These are phyloP conservation scores for Daldinia grandis DNA, from an alignment of 495 filamentous ascomycete genomes.

Conservation along the genomic window DNA sequence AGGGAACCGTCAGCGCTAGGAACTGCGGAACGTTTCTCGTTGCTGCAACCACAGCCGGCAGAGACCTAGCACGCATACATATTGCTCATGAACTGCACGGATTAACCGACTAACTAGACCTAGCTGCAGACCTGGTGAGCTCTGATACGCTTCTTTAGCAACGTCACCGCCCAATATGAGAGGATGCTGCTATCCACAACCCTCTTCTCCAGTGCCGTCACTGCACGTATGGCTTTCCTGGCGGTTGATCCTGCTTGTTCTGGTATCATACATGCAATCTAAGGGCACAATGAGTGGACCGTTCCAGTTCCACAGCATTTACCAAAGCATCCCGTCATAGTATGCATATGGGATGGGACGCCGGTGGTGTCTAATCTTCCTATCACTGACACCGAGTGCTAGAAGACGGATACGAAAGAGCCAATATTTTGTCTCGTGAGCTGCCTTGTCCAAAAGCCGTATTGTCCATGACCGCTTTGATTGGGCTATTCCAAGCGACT, in stretches of 20 bases:
- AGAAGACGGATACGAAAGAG: conserved; percentile 9
- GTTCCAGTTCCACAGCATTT: conserved; percentile 39
- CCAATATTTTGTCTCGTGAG: conserved; percentile 13
- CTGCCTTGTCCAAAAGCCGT: conserved; percentile 6
- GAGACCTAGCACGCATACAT: conserved; percentile 23
- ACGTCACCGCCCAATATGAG: conserved; percentile 37
- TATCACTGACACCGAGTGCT: conserved; percentile 9
- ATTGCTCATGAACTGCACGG: conserved; percentile 29
- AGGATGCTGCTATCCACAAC: conserved; percentile 35
- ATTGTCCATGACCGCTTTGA: conserved; percentile 10
- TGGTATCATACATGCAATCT: conserved; percentile 36
- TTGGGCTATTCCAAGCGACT: conserved; percentile 19
- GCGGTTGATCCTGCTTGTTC: conserved; percentile 41
- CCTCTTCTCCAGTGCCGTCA: conserved; percentile 34
- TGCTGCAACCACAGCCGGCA: conserved; percentile 36
- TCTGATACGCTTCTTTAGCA: conserved; percentile 32
- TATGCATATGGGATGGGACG: conserved; percentile 27
- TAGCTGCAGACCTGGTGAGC: conserved; percentile 31
- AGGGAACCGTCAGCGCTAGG: conserved; percentile 34
- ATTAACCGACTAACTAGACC: conserved; percentile 30
- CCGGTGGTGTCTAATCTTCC: conserved; percentile 12
- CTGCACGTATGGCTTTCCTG: conserved; percentile 37
- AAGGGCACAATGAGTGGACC: conserved; percentile 32
- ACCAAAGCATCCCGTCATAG: conserved; percentile 33
- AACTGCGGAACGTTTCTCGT: conserved; percentile 28